phyloP scores from a whole-genome alignment of 305 asterid genomes.

The Petunia hybrid region DNA sequence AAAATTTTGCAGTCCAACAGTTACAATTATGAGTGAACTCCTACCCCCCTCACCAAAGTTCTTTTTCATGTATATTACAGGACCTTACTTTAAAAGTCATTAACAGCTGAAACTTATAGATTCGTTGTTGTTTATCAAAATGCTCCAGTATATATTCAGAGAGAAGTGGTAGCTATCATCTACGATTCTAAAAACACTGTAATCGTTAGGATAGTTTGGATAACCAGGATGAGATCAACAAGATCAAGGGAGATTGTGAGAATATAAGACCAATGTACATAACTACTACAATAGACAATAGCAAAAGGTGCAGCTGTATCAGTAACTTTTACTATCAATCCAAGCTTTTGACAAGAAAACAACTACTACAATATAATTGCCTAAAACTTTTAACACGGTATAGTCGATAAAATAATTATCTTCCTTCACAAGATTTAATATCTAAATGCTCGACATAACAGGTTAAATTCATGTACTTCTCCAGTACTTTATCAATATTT shows the following conservation, averaged over 20 bases:
- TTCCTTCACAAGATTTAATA: background rate
- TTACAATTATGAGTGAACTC: background rate
- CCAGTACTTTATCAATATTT: background rate
- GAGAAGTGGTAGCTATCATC: slow-evolving; percentile 1
- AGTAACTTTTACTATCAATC: background rate
- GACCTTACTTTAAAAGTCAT: background rate
- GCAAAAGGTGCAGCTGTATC: background rate
- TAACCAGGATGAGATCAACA: slow-evolving; percentile 7
- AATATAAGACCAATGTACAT: background rate
- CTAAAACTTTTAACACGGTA: background rate
- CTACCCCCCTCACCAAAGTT: slow-evolving; percentile 8
- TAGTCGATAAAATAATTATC: background rate
- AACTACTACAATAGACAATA: background rate
- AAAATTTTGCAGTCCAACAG: slow-evolving; percentile 9
- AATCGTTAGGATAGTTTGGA: background rate
- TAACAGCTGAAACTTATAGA: background rate
- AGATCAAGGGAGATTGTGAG: slow-evolving; percentile 18
- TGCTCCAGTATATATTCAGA: slow-evolving; percentile 4
- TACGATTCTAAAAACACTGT: background rate
- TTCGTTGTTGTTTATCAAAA: background rate
- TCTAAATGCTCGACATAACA: background rate
- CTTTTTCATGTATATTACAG: background rate
- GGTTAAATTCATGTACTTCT: background rate
- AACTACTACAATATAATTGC: background rate
- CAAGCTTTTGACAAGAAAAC: background rate